Evolutionary conservation across 495 filamentous ascomycete genomes (phyloP).

Genomic region (Cercophora samala): DNA sequence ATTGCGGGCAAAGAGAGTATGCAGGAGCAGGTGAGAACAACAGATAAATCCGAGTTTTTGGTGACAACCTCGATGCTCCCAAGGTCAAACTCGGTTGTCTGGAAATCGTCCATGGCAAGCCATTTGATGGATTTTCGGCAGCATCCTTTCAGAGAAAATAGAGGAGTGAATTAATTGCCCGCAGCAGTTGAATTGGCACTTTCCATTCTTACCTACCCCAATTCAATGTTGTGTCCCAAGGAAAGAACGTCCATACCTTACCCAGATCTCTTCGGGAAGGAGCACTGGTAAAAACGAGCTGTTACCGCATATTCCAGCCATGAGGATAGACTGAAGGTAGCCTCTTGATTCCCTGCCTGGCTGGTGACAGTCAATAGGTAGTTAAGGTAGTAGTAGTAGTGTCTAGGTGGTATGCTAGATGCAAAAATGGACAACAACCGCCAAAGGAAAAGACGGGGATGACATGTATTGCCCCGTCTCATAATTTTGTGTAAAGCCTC

Average conservation of each 20-base stretch:
- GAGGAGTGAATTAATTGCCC: background rate
- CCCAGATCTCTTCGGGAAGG: background rate
- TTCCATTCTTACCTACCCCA: background rate
- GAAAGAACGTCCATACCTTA: background rate
- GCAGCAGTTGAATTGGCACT: background rate
- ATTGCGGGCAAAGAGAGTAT: conserved; percentile 12
- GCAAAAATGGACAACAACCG: too few relatives aligned
- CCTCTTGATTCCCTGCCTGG: background rate
- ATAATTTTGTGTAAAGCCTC: background rate
- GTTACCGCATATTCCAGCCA: too few relatives aligned
- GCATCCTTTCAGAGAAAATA: background rate
- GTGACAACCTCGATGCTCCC: conserved; percentile 22
- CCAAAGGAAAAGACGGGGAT: too few relatives aligned
- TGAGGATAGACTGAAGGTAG: too few relatives aligned
- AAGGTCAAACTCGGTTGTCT: conserved; percentile 16
- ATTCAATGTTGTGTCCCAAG: background rate
- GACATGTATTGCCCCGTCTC: background rate
- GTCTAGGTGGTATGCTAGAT: background rate
- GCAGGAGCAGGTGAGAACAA: conserved; percentile 23
- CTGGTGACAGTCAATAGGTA: background rate
- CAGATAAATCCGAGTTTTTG: conserved; percentile 20
- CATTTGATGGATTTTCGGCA: background rate
- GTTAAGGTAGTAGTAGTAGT: too few relatives aligned
- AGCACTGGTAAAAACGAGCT: background rate
- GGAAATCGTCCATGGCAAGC: background rate